Evolutionary conservation across 768 basidiomycete species (phyloP), one percentile per base, ranked within the genome.

Genomic region (Candolleomyces efflorescens): DNA sequence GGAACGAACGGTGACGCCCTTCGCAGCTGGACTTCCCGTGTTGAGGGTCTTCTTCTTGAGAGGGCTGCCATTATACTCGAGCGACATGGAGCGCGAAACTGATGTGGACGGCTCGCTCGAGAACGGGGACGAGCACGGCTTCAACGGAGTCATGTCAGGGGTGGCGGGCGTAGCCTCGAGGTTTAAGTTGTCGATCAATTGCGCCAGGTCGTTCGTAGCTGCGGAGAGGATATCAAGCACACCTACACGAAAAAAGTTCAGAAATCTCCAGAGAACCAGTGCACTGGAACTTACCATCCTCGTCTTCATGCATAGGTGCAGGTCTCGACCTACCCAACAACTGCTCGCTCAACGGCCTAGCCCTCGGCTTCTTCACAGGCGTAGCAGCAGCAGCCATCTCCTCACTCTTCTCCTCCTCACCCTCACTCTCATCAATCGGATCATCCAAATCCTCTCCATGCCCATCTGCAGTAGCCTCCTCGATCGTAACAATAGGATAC

Each of bases 141-240:
- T 69, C 22, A 78, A 69, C 2, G 83, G 81, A 1, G 81, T 77
- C 53, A 72, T 58, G 36, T 82, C 79, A 1, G 79, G 82, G 5
- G 67, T 78, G 2, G 76, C 75, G 0, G 90, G 90, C 0, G 91
- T 92, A 3, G 89, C 88, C 65, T 90, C 84, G 3, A 93, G 75
- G 62, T 92, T 88, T n/a, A 93, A 77, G n/a, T 81, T 80, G 60
- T 86, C 89, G 68, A 93, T 89, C 3, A 93, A 73, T 55, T 82
- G 82, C 0, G 87, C 90, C 3, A 93, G 79, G 43, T 92, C 90
- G 52, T 89, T 83, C 0, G 90, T 92, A 0, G 88, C 90, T 0
- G 89, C 88, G 60, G 87, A 87, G n/a, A 92, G 73, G 27, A 90
- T 79, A 0, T 85, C 88, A 1, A 90, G 65, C 13, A 82, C 82